Conservation (phyloP, 805 yeast genomes). For the Lachancea sp. region DNA sequence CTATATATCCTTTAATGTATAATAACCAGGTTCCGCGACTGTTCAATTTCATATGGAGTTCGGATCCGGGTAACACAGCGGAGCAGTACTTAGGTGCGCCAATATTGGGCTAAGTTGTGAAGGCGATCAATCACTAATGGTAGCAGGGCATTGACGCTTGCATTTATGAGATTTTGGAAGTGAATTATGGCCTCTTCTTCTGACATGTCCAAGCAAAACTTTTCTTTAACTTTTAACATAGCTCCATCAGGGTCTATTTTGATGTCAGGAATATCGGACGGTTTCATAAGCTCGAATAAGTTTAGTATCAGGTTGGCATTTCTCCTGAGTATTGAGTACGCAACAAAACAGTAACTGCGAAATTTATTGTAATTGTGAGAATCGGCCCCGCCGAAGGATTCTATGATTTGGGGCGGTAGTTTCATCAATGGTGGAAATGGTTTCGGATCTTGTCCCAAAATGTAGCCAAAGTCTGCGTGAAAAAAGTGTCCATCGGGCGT, state of each 20-base stretch:
- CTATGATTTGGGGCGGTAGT: constrained; percentile 91
- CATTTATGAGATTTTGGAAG: constrained; percentile 89
- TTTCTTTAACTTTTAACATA: constrained; percentile 85
- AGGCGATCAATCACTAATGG: constrained; percentile 94
- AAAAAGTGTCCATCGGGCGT: constrained; percentile 84
- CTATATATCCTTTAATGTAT: no score
- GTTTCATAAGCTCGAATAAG: constrained; percentile 87
- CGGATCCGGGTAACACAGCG: neutral
- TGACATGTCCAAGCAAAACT: constrained; percentile 85
- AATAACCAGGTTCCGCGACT: neutral
- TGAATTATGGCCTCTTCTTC: constrained; percentile 95
- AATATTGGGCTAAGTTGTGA: constrained; percentile 94
- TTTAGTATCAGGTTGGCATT: constrained; percentile 86
- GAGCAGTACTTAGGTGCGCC: constrained; percentile 61
- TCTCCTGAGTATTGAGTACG: constrained; percentile 83
- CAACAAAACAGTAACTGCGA: constrained; percentile 89
- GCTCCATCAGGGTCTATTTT: constrained; percentile 79
- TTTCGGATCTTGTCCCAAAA: constrained; percentile 93
- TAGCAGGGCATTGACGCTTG: constrained; percentile 85
- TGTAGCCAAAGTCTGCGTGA: constrained; percentile 97
- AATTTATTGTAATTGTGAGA: constrained; percentile 82
- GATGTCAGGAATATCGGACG: constrained; percentile 88
- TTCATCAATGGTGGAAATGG: constrained; percentile 99
- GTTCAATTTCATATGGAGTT: neutral
- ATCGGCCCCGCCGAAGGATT: constrained; percentile 93